phyloP scores from a whole-genome alignment of 2,329 filamentous ascomycete species.

The Colletotrichum echinochloae region DNA sequence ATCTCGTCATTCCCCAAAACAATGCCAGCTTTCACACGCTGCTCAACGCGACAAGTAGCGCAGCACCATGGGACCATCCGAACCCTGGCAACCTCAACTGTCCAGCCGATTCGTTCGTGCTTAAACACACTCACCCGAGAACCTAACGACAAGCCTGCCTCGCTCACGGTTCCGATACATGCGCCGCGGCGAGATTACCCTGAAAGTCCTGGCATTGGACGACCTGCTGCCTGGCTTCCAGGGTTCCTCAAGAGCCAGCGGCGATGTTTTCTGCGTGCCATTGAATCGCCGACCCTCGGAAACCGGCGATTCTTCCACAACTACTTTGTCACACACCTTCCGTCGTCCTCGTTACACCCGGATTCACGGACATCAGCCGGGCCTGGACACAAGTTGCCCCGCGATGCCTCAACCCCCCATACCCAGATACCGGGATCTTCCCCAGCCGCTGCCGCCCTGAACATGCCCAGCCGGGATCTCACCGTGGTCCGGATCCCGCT shows the following conservation, averaged over 20 bases:
- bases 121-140: neutral
- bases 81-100: neutral
- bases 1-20: slow-evolving; percentile 12
- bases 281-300: neutral
- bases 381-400: slow-evolving; percentile 86
- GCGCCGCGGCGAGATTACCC: slow-evolving; percentile 3
- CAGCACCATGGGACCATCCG: slow-evolving; percentile 20
- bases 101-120: neutral
- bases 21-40: slow-evolving; percentile 33
- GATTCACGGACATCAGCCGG: slow-evolving; percentile 76
- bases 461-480: slow-evolving; percentile 77
- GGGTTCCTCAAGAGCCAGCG: neutral
- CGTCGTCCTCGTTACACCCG: slow-evolving; percentile 91
- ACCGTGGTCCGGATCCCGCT: slow-evolving; percentile 96
- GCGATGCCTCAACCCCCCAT: slow-evolving; percentile 86
- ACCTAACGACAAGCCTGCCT: neutral
- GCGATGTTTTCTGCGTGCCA: neutral
- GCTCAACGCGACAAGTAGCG: slow-evolving; percentile 30
- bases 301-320: slow-evolving; percentile 79
- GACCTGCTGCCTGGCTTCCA: neutral
- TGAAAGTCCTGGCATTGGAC: neutral
- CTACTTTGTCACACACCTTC: slow-evolving; percentile 96
- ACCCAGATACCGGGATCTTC: slow-evolving; percentile 65
- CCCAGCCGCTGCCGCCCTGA: slow-evolving; percentile 69
- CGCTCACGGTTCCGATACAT: neutral